Percentiles rank a stretch among this genome's conserved stretches.
Evolutionary conservation across 2,329 filamentous ascomycete genomes (phyloP).

Genomic region (Stenocarpella maydis): DNA sequence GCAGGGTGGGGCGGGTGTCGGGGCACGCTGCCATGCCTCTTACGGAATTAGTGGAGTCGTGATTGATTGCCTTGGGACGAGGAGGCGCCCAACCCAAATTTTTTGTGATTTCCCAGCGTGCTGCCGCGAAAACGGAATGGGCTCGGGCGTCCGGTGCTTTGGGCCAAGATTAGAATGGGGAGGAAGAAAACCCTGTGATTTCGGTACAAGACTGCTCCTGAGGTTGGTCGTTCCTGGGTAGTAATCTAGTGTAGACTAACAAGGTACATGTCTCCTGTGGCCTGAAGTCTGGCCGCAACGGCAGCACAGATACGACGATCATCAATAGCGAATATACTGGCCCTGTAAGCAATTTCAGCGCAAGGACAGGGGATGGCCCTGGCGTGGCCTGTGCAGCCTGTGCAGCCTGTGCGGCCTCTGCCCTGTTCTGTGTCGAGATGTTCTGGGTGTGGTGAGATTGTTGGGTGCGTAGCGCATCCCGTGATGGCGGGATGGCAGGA

Average conservation of each 20-base stretch:
- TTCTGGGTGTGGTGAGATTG: conserved; percentile 30
- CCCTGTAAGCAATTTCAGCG: conserved; percentile 12
- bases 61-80: conserved; percentile 33
- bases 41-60: conserved; percentile 27
- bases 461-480: conserved; percentile 15
- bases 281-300: background rate
- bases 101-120: conserved; percentile 19
- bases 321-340: conserved; percentile 7
- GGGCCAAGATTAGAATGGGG: conserved; percentile 25
- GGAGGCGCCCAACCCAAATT: conserved; percentile 34
- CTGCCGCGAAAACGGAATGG: conserved; percentile 6
- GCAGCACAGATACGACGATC: conserved; percentile 16
- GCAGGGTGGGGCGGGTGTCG: background rate
- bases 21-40: conserved; percentile 27
- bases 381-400: background rate
- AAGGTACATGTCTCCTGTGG: background rate
- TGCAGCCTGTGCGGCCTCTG: background rate
- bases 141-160: conserved; percentile 15
- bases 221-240: background rate
- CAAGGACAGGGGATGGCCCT: conserved; percentile 7
- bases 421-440: conserved; percentile 13
- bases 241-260: conserved; percentile 19
- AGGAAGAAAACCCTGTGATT: conserved; percentile 2
- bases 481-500: background rate
- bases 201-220: conserved; percentile 21